Evolutionary conservation across 768 basidiomycete genomes (phyloP), one percentile per base, ranked within the genome.

Genomic region (Amanita rimosa): DNA sequence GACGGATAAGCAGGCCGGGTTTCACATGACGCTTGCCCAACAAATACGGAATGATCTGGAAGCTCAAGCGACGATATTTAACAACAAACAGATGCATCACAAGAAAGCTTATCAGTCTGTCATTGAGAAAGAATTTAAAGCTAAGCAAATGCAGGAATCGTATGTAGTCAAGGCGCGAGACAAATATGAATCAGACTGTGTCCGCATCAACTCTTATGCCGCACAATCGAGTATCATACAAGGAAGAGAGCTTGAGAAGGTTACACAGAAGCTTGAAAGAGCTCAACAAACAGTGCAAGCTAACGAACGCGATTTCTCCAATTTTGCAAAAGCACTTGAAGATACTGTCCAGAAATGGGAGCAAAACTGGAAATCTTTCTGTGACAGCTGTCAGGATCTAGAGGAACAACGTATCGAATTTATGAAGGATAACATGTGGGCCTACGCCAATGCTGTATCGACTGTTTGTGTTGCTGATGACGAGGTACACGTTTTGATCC

Each of bases 381-480:
- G 91, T 60, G 96, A 99, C 64, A 79, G 78, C 38, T 90, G 90
- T 53, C 96, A 99, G 65, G 96, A 99, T 67, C 67, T 96, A 44
- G 96, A 99, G 59, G 93, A 97, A 57, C 84, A 93, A 51, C 78
- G 96, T n/a, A 67, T 94, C 60, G 90, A 93, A 52, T 90, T 95
- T 61, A 82, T 86, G 70, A 97, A 95, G 67, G 90, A 94, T 61
- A 89, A 88, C 55, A 74, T 96, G 65, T 99, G 96, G 95, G 78
- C 81, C 6, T 97, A 90, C 62, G 93, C 96, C 0, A 99, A 99
- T 62, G 84, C 85, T 0, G 83, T 96, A n/a, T 96, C 94, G 11
- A 89, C 86, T 9, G 87, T 94, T 11, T 97, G 96, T 57, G 94
- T 99, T 14, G 70, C 82, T 9, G 96, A 98, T 60, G 96, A 99